Base-by-base conservation (phyloP, 2,329 filamentous ascomycete genomes). In the Arthroderma uncinatum region DNA sequence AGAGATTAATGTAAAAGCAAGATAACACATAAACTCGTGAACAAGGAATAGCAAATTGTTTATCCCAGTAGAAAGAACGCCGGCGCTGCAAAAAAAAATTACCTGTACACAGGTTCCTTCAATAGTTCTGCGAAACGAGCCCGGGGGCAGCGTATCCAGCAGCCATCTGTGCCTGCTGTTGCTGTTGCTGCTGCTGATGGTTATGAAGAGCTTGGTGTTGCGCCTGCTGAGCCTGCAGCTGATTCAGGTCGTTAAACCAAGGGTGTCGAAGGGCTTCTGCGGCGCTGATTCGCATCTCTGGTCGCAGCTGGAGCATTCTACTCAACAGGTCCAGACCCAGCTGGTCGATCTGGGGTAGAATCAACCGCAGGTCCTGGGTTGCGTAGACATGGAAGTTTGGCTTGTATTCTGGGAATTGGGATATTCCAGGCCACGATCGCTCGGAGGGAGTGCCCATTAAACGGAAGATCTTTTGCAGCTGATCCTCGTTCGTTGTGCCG, bases 401-500 rank as follows among this genome's bases (percentile, higher is more conserved):
- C 78, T 97, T 96, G 79, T 97, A 98, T 73, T 98, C 93, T n/a
- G 92, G 90, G 66, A 95, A 91, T 67, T 92, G 86, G 19, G 86
- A 89, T 68, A 98, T 95, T 42, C 91, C 91, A 0, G 92, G 92
- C 93, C 93, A 98, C 3, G 87, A 90, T 47, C 90, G 84, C 73
- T 98, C 93, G 0, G 89, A 95, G 0, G 93, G 93, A 0, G 93
- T 98, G 60, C 93, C 93, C 93, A 98, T 98, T 60, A 98, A 85
- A 59, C 93, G 83, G 80, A 98, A 98, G 72, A 98, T 98, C 70
- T 94, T 90, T 62, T 95, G 81, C 54, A 97, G 84, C 72, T 98
- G 93, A 69, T 98, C 93, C 72, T 98, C 93, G 71, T 98, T 98
- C 37, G 93, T 96, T 1, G 93, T 98, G 58, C 93, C 93, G 0